Conservation (phyloP, 2,329 filamentous ascomycete genomes). For the Botrytis galanthina region DNA sequence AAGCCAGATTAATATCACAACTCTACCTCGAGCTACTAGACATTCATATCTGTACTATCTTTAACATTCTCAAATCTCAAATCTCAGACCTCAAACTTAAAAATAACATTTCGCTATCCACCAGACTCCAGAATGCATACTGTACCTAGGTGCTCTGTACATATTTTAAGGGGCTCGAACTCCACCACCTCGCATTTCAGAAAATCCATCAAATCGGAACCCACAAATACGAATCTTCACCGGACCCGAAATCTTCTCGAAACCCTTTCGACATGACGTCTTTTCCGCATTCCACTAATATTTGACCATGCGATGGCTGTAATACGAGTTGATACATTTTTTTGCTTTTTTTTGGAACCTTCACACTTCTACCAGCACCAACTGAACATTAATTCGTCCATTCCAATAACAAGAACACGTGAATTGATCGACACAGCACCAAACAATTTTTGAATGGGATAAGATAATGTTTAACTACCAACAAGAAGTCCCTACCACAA, state of each 20-base stretch:
- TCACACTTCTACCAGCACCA: not conserved
- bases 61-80: no score
- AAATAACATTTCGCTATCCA: constrained; percentile 3
- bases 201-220: constrained; percentile 6
- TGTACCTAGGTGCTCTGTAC: not conserved
- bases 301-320: not conserved
- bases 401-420: not conserved
- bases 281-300: constrained; percentile 11
- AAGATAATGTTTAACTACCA: not conserved
- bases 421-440: constrained; percentile 1
- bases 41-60: no score
- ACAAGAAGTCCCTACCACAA: no score
- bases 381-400: not conserved
- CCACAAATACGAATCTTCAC: not conserved
- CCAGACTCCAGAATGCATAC: not conserved
- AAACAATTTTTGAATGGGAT: not conserved
- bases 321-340: not conserved
- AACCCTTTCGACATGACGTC: constrained; percentile 13
- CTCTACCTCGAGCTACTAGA: not conserved
- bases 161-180: constrained; percentile 4
- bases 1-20: not conserved
- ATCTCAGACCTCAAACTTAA: not conserved
- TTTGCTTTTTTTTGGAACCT: not conserved
- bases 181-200: not conserved
- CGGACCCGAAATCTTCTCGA: constrained; percentile 1